Base-by-base conservation (phyloP, 805 yeast genomes). In the Starmerella potacharoeniae region DNA sequence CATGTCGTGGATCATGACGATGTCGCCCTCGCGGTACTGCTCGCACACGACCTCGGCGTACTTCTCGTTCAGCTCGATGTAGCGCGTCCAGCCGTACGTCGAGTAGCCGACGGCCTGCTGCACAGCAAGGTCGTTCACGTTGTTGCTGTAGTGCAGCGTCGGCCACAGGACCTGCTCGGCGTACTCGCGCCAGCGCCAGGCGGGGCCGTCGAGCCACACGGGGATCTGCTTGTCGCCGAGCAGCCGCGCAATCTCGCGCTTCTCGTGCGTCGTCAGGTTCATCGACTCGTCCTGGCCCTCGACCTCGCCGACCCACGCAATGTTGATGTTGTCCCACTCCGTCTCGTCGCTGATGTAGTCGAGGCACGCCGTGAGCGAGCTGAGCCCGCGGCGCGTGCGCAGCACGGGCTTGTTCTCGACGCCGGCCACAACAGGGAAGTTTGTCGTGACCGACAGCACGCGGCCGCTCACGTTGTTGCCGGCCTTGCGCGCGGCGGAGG, bases 241-340 rank as follows among this genome's bases (percentile, higher is more conserved):
- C 59, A 74, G 69, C 10, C 60, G 55, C 44, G 81, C 84, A 16
- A 69, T 59, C 5, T 65, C 71, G 3, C 57, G 59, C 65, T 83
- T 83, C 59, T 84, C 87, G 1, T 70, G 60, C 76, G 74, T 60
- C 80, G 70, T 65, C 80, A 83, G 60, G 80, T 47, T 34, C 13
- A 48, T 56, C 28, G 48, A 54, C 29, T 60, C 60, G 46, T 58
- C 55, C 22, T 49, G 61, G n/a, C 65, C 66, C 37, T 67, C 68
- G 58, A 93, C 74, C 68, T 89, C 97, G 47, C 98, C 98, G 0
- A 97, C 86, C 98, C 98, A 93, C 1, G 88, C 97, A 51, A 93
- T 81, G 51, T 87, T 71, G 61, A 88, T 86, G 47, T 90, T 83
- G 58, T 89, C 95, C 93, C 96, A 91, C 28, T 81, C 78, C 0